These are phyloP conservation scores for Penicillium crystallinum DNA, from an alignment of 495 filamentous ascomycete genomes.

Conservation along the genomic window DNA sequence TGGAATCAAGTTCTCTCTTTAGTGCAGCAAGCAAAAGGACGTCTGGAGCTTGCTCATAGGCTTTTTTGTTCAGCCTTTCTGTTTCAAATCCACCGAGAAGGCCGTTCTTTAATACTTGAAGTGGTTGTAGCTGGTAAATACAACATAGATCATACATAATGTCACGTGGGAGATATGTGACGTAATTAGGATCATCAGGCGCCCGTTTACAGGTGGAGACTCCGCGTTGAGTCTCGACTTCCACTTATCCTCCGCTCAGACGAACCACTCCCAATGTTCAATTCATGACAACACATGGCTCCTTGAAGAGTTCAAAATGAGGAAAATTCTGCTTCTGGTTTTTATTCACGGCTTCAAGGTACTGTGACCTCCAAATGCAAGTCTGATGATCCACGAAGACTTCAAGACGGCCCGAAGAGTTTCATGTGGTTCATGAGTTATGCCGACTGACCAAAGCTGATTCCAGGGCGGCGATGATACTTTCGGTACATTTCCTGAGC, in stretches of 20 bases:
- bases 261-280: neutral
- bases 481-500: slow-evolving; percentile 71
- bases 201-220: neutral
- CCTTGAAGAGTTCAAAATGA: slow-evolving; percentile 47
- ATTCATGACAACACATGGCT: slow-evolving; percentile 1
- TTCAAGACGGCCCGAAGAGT: neutral
- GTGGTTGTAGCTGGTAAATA: neutral
- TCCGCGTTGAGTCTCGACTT: neutral
- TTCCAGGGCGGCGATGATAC: slow-evolving; percentile 83
- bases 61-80: too few relatives aligned
- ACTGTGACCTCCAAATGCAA: slow-evolving; percentile 10
- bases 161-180: neutral
- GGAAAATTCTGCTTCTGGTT: slow-evolving; percentile 82
- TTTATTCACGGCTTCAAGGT: slow-evolving; percentile 99
- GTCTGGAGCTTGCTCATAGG: too few relatives aligned
- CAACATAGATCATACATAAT: neutral
- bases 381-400: slow-evolving; percentile 9
- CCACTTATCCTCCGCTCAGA: neutral
- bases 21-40: too few relatives aligned
- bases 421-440: neutral
- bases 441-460: neutral
- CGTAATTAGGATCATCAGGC: slow-evolving; percentile 2
- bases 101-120: neutral
- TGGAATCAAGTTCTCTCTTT: too few relatives aligned
- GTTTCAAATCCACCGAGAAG: neutral